Conservation (phyloP, 148 eudicot species). For the Persicaria maculosa region DNA sequence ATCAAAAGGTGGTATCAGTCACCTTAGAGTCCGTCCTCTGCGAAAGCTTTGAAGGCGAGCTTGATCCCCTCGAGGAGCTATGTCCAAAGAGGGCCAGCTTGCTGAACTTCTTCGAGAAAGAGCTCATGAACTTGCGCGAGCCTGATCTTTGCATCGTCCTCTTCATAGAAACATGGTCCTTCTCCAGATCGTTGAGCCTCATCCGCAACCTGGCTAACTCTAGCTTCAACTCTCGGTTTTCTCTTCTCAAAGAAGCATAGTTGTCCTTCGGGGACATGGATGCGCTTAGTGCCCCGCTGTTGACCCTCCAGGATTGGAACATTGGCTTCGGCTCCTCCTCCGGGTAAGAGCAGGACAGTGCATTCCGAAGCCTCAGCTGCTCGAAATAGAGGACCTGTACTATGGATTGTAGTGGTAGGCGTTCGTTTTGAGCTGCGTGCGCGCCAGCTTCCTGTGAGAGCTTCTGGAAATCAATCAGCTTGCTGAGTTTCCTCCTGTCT, state of each 20-base stretch:
- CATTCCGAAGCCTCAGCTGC: slow-evolving; percentile 67
- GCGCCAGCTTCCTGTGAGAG: slow-evolving; percentile 91
- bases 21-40: slow-evolving; percentile 64
- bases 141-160: slow-evolving; percentile 67
- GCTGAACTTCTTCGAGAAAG: slow-evolving; percentile 66
- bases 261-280: slow-evolving; percentile 93
- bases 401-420: slow-evolving; percentile 87
- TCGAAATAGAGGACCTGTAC: slow-evolving; percentile 91
- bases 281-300: slow-evolving; percentile 92
- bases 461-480: slow-evolving; percentile 79
- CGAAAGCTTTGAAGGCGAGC: slow-evolving; percentile 58
- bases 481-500: slow-evolving; percentile 74
- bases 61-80: slow-evolving; percentile 63
- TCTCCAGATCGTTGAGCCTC: slow-evolving; percentile 94
- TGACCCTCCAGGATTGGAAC: slow-evolving; percentile 87
- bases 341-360: slow-evolving; percentile 53
- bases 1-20: slow-evolving; percentile 49
- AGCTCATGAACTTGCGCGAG: slow-evolving; percentile 57
- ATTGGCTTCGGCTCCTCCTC: slow-evolving; percentile 52
- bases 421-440: slow-evolving; percentile 94
- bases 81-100: slow-evolving; percentile 41
- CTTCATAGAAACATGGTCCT: slow-evolving; percentile 96
- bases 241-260: slow-evolving; percentile 85
- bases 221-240: slow-evolving; percentile 85
- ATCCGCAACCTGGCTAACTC: slow-evolving; percentile 86